Evolutionary conservation across 2,329 filamentous ascomycete species (phyloP), one percentile per base, ranked within the genome.

Genomic region (Rhynchosporium secalis): DNA sequence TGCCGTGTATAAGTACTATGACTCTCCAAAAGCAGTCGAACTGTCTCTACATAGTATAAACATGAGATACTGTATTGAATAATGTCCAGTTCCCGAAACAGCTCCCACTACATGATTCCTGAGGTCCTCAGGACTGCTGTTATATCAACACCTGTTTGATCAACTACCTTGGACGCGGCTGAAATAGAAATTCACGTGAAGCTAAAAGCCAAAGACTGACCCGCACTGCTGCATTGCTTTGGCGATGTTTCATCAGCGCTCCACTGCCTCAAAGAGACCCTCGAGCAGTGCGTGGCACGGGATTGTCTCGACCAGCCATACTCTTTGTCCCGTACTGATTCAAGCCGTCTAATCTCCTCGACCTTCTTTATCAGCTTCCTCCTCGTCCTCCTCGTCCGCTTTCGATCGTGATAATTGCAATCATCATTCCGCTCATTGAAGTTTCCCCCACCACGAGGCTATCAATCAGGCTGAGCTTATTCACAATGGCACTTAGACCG

Each of bases 401-500:
- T 43, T 15, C 45, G 41, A 56, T 58, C 26, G 26, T 36, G 38
- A 38, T 51, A 31, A 46, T n/a, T 40, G 6, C 47, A 33, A 26
- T 56, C 33, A 52, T 65, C 62, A 47, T 33, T 58, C 40, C 40
- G 40, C 46, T 61, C 52, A 51, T 57, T 47, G 41, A 31, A 40
- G 26, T 61, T 62, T 20, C 45, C 20, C 20, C 58, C 38, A 52
- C 52, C 52, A 46, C 62, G 47, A 68, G 64, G 64, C 63, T 67
- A 57, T 61, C 59, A 56, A 47, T 46, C 57, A 63, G 58, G 62
- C 64, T 63, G 57, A 66, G 51, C 54, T 20, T 31, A 46, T 13
- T 41, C n/a, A 70, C 55, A 45, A 87, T 87, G 84, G 79, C 84
- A 55, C 71, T 78, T 58, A 80, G 82, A 74, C 84, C 84, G 41